These are phyloP conservation scores for Panicum virgatum DNA, from an alignment of 202 grass and related monocot genomes.

Conservation along the genomic window DNA sequence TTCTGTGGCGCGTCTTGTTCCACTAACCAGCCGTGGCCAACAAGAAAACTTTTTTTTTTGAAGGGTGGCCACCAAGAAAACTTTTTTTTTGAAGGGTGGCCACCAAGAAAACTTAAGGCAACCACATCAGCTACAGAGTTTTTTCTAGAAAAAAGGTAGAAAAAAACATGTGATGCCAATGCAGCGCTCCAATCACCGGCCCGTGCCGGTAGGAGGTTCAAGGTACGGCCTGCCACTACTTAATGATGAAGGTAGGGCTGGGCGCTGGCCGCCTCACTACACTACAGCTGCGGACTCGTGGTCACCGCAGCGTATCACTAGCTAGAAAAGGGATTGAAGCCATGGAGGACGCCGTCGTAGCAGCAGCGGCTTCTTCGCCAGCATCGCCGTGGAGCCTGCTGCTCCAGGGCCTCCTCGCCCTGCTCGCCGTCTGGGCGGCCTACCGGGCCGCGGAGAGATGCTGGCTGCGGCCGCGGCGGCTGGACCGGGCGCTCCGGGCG, in stretches of 20 bases:
- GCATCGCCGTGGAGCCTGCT: slow-evolving; percentile 30
- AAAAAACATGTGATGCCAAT: slow-evolving; percentile 34
- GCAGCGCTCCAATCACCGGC: slow-evolving; percentile 6
- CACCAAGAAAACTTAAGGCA: slow-evolving; percentile 17
- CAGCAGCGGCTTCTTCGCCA: background rate
- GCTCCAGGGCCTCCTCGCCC: slow-evolving; percentile 9
- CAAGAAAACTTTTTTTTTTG: too few species aligned
- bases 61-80: too few species aligned
- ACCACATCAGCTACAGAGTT: background rate
- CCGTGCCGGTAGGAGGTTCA: background rate
- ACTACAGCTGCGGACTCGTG: background rate
- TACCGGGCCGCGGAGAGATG: slow-evolving; percentile 21
- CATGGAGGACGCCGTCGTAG: slow-evolving; percentile 19
- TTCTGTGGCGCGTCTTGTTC: background rate
- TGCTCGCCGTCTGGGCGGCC: slow-evolving; percentile 36
- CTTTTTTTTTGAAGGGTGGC: too few species aligned
- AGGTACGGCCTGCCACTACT: background rate
- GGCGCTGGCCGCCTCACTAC: background rate
- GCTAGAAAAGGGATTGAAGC: background rate
- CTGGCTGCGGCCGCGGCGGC: slow-evolving; percentile 57
- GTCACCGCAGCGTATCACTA: background rate
- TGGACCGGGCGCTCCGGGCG: slow-evolving; percentile 41
- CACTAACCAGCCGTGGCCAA: slow-evolving; percentile 13
- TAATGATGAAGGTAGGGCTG: too few species aligned
- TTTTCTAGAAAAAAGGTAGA: too few species aligned